Conservation (phyloP, 352 stramenopile genomes). For the Chrysophaeum taylorii region DNA sequence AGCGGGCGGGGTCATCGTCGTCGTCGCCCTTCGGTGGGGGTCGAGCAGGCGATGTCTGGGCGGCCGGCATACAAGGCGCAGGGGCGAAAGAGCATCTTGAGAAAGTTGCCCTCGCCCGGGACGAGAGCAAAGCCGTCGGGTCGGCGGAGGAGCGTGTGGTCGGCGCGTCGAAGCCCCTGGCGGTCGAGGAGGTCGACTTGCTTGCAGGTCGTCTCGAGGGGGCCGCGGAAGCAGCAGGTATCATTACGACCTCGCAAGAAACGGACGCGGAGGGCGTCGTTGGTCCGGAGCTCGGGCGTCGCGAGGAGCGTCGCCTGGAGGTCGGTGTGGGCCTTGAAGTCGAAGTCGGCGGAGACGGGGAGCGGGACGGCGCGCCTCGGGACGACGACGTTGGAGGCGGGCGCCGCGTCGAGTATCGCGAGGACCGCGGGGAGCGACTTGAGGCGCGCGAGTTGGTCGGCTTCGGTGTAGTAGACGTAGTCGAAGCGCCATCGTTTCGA, state of each 20-base stretch:
- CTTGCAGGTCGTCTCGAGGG: neutral
- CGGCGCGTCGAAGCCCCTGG: too few species aligned
- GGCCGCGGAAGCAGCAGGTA: neutral
- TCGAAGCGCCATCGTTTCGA: neutral
- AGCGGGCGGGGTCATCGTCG: too few species aligned
- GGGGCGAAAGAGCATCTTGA: neutral
- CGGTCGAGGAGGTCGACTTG: neutral
- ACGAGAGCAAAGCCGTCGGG: neutral
- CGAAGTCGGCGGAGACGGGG: neutral
- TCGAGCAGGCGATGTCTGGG: too few species aligned
- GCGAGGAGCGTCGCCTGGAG: neutral
- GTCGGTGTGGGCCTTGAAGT: neutral
- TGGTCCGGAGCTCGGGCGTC: neutral
- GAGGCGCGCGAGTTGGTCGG: neutral
- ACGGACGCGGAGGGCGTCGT: neutral
- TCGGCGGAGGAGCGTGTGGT: neutral
- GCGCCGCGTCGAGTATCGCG: neutral
- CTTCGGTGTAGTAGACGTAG: constrained; percentile 1
- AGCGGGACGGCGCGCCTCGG: neutral
- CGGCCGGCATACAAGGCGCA: too few species aligned
- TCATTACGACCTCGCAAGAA: too few species aligned
- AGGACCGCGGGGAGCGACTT: neutral
- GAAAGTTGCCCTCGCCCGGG: constrained; percentile 6
- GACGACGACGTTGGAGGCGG: neutral
- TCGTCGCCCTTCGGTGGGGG: too few species aligned